Conservation (phyloP, 148 eudicot species). For the Chenopodium berlandieri region DNA sequence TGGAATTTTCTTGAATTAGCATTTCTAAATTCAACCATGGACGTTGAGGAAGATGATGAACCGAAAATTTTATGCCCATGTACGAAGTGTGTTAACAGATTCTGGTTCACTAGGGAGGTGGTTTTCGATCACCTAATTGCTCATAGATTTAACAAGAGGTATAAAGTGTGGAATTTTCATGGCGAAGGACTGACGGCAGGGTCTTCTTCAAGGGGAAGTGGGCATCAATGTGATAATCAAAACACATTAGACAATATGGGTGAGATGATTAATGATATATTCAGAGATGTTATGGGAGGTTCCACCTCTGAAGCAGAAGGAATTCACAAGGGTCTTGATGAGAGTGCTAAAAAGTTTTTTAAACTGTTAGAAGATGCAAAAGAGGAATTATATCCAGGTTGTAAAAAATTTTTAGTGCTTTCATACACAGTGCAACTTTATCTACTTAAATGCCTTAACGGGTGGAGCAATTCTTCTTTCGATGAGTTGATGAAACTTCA, state of each 20-base stretch:
- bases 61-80: neutral
- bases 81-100: too few relatives aligned
- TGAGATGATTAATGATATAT: neutral
- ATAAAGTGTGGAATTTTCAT: neutral
- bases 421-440: neutral
- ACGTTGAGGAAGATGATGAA: neutral
- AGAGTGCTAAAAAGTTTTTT: conserved; percentile 13
- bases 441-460: too few relatives aligned
- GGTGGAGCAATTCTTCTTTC: too few relatives aligned
- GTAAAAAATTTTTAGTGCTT: conserved; percentile 3
- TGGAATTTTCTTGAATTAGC: conserved; percentile 1
- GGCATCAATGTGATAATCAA: neutral
- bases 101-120: too few relatives aligned
- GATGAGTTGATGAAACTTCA: too few relatives aligned
- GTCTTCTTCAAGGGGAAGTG: neutral
- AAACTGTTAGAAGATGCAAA: conserved; percentile 7
- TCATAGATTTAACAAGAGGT: too few relatives aligned
- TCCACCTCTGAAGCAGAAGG: neutral
- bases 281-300: neutral
- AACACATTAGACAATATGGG: neutral
- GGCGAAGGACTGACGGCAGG: conserved; percentile 11
- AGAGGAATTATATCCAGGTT: conserved; percentile 2
- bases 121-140: too few relatives aligned
- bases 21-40: neutral
- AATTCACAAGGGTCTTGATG: neutral